Percentiles rank a stretch among this genome's conserved stretches.
These are phyloP conservation scores for Exophiala xenobiotica DNA, from an alignment of 2,329 filamentous ascomycete genomes.

Conservation along the genomic window DNA sequence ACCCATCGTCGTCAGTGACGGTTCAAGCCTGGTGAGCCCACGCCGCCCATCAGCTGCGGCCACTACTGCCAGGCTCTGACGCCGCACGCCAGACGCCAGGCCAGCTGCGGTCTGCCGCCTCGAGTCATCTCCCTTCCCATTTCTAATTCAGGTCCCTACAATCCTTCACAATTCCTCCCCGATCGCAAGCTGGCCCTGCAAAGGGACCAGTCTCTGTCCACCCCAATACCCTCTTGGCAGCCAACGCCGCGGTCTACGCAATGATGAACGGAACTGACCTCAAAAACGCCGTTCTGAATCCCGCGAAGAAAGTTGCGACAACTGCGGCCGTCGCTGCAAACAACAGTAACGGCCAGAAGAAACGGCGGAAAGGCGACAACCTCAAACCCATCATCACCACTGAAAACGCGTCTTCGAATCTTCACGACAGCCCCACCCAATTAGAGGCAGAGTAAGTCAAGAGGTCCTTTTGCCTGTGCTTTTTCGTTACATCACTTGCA, in stretches of 20 bases:
- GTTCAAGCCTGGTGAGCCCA: not conserved
- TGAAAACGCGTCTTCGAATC: slow-evolving; percentile 42
- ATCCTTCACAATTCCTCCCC: slow-evolving; percentile 28
- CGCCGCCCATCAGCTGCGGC: slow-evolving; percentile 3
- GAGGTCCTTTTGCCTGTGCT: slow-evolving; percentile 5
- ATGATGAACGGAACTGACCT: slow-evolving; percentile 65
- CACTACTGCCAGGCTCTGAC: not conserved
- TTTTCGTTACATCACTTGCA: slow-evolving; percentile 7
- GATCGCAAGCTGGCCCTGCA: slow-evolving; percentile 30
- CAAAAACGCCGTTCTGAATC: slow-evolving; percentile 64
- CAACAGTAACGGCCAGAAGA: slow-evolving; percentile 60
- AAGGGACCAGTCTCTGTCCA: slow-evolving; percentile 29
- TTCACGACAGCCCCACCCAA: slow-evolving; percentile 40
- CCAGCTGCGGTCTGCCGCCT: slow-evolving; percentile 20
- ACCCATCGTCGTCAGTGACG: slow-evolving; percentile 1
- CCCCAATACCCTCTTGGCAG: slow-evolving; percentile 24
- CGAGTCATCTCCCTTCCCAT: slow-evolving; percentile 18
- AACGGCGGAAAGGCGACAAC: slow-evolving; percentile 63
- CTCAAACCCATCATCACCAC: slow-evolving; percentile 68
- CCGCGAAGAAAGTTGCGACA: slow-evolving; percentile 63
- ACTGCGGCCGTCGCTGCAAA: slow-evolving; percentile 43
- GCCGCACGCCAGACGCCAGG: slow-evolving; percentile 10
- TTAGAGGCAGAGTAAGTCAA: slow-evolving; percentile 34
- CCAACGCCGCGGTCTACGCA: slow-evolving; percentile 29
- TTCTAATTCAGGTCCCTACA: slow-evolving; percentile 12